phyloP scores from a whole-genome alignment of 768 basidiomycete genomes.

The Xerocomus brunneocitrinus region DNA sequence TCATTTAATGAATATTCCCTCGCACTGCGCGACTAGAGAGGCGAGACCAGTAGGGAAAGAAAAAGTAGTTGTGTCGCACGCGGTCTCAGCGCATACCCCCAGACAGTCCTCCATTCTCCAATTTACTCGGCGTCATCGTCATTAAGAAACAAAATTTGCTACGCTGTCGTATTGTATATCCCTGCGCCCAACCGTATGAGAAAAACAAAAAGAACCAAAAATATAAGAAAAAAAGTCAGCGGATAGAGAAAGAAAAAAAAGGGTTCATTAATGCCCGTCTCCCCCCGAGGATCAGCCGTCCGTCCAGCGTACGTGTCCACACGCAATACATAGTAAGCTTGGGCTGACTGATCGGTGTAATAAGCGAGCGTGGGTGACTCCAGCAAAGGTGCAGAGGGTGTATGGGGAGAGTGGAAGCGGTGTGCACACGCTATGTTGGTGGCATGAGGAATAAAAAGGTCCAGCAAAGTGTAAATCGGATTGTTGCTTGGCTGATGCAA shows the following conservation, averaged over 20 bases:
- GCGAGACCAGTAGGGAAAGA: constrained; percentile 6
- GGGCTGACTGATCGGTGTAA: constrained; percentile 6
- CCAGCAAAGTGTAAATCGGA: constrained; percentile 20
- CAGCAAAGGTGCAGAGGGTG: background rate
- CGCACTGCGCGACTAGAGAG: constrained; percentile 16
- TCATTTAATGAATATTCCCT: background rate
- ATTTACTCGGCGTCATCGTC: constrained; percentile 18
- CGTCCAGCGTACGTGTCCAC: constrained; percentile 27
- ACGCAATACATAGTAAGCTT: constrained; percentile 21
- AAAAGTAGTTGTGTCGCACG: background rate
- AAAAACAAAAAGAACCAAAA: constrained; percentile 15
- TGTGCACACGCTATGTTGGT: constrained; percentile 9
- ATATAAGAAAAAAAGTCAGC: constrained; percentile 13
- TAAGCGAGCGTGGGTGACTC: constrained; percentile 21
- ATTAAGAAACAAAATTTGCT: constrained; percentile 23
- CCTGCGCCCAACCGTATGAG: constrained; percentile 14
- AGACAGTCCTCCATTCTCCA: constrained; percentile 16
- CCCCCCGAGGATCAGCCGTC: constrained; percentile 15
- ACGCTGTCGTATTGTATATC: constrained; percentile 29
- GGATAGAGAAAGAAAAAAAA: constrained; percentile 3
- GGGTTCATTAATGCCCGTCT: constrained; percentile 25
- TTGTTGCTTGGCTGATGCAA: constrained; percentile 24
- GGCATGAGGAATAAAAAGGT: constrained; percentile 18
- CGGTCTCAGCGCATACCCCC: constrained; percentile 5
- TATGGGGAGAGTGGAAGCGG: constrained; percentile 1